Conservation (phyloP, 2,329 filamentous ascomycete species). For the Coniochaeta sp. region DNA sequence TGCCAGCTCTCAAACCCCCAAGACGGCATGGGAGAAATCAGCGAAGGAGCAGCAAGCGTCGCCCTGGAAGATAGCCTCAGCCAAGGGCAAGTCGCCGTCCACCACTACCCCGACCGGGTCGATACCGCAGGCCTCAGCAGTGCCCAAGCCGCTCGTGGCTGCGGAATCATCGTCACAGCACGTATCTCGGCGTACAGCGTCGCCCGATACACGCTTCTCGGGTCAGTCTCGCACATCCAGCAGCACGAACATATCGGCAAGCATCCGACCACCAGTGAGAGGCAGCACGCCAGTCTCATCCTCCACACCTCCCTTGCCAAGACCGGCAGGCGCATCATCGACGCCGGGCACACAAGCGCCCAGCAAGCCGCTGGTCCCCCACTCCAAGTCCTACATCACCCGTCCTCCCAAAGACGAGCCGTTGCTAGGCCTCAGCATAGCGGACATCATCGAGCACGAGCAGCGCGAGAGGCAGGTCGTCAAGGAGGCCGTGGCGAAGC, state of each 20-base stretch:
- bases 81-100: slow-evolving; percentile 39
- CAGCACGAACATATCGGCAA: slow-evolving; percentile 6
- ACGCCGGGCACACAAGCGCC: slow-evolving; percentile 19
- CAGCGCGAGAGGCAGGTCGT: slow-evolving; percentile 75
- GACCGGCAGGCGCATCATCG: slow-evolving; percentile 4
- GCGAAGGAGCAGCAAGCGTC: slow-evolving; percentile 31
- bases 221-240: slow-evolving; percentile 39
- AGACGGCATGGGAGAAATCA: slow-evolving; percentile 37
- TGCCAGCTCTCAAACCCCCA: slow-evolving; percentile 17
- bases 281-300: slow-evolving; percentile 1
- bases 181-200: slow-evolving; percentile 42
- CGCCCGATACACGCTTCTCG: slow-evolving; percentile 55
- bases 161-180: slow-evolving; percentile 31
- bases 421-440: slow-evolving; percentile 64
- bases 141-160: slow-evolving; percentile 33
- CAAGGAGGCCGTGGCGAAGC: slow-evolving; percentile 76
- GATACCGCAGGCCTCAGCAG: not conserved
- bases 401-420: slow-evolving; percentile 54
- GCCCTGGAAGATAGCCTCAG: slow-evolving; percentile 60
- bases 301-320: not conserved
- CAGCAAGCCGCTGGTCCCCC: slow-evolving; percentile 40
- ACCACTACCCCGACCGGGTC: not conserved
- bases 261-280: slow-evolving; percentile 6
- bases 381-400: slow-evolving; percentile 53
- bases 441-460: slow-evolving; percentile 84